Evolutionary conservation across 2,329 filamentous ascomycete species (phyloP).

Genomic region (Ceratocystis ficicola): DNA sequence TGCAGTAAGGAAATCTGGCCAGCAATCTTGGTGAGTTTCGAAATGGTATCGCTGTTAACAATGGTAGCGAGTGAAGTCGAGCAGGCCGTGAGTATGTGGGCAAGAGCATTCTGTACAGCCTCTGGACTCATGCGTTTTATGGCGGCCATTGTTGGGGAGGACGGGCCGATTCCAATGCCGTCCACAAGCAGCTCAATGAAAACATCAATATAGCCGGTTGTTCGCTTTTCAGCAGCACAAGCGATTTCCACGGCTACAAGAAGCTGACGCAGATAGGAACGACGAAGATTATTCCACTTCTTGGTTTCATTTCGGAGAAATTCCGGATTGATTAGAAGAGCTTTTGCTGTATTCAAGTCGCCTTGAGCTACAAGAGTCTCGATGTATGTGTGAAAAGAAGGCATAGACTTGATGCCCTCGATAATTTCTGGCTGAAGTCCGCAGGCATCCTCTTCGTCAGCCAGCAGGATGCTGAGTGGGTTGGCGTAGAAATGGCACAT

Average conservation of each 20-base stretch:
- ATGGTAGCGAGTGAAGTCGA: conserved; percentile 31
- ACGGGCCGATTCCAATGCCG: conserved; percentile 41
- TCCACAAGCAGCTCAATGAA: conserved; percentile 51
- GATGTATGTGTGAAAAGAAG: conserved; percentile 47
- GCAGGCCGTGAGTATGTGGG: conserved; percentile 32
- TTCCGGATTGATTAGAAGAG: conserved; percentile 7
- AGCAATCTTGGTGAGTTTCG: conserved; percentile 27
- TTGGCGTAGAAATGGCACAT: conserved; percentile 82
- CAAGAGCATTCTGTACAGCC: conserved; percentile 34
- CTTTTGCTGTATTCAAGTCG: conserved; percentile 5
- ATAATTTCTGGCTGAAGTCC: conserved; percentile 48
- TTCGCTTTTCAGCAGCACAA: conserved; percentile 18
- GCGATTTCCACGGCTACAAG: conserved; percentile 17
- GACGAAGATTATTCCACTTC: conserved; percentile 7
- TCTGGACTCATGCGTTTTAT: conserved; percentile 50
- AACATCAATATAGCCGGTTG: conserved; percentile 14
- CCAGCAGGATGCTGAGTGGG: conserved; percentile 53
- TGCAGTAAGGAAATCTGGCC: conserved; percentile 27
- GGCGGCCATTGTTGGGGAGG: conserved; percentile 43
- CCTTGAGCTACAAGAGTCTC: conserved; percentile 16
- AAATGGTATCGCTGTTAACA: conserved; percentile 26
- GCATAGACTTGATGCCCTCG: conserved; percentile 53
- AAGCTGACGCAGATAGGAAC: conserved; percentile 10
- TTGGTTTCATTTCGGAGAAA: conserved; percentile 6
- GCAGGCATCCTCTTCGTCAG: conserved; percentile 24